Base-by-base conservation (phyloP, 2,329 filamentous ascomycete genomes). In the Paraphoma chrysanthemicola region DNA sequence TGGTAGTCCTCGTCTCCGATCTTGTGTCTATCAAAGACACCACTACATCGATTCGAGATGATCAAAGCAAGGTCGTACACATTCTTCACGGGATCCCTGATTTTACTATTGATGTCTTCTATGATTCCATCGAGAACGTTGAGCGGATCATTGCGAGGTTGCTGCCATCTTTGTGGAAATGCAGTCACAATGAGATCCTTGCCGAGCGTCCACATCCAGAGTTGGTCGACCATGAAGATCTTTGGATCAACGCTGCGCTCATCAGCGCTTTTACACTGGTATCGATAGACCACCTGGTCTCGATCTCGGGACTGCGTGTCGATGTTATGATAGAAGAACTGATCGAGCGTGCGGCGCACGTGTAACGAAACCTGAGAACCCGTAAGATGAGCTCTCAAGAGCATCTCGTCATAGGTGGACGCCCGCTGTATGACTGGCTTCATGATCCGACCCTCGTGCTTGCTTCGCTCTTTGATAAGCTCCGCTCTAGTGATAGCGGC, bases 201-300 rank as follows among this genome's bases (percentile, higher is more conserved):
- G 10, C 83, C 77, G 1, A 89, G 67, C 3, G 88, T 79, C 84
- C 86, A 88, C 68, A 89, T 82, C 87, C 87, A 90, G 1, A 90
- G 76, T 63, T 90, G 87, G 67, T 90, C 87, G 0, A 90, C 87
- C 86, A 89, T 89, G 69, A 88, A 88, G 2, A 89, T 82, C 57
- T 88, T 88, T 1, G 81, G 80, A 53, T 86, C 83, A 1, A 73
- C 75, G 70, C 68, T 67, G 14, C 68, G 70, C 42, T 67, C 65
- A 29, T 74, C 54, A 14, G 60, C 42, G 10, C 62, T 56, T 50
- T 78, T 77, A 33, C 73, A 77, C 60, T 82, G 80, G 61, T 88
- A 88, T 10, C 87, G 81, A 66, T 85, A 88, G 0, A 89, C 86
- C 1, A 89, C 87, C 68, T 90, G 87, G 62, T 89, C 86, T 31